These are phyloP conservation scores for Coniophora puteana DNA, from an alignment of 1,284 basidiomycete species.

Conservation along the genomic window DNA sequence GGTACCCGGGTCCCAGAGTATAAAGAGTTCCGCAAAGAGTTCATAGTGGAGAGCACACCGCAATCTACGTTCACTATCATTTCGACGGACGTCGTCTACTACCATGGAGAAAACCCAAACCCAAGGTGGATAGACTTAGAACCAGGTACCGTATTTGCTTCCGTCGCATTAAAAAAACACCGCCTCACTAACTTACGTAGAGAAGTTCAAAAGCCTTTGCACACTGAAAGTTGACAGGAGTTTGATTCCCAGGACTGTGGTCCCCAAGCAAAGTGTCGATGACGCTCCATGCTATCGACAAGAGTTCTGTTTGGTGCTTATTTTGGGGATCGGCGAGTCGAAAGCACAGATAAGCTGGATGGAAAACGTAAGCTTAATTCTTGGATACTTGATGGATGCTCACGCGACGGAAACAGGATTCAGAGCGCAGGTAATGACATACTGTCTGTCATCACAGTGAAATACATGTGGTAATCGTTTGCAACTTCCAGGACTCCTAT, in stretches of 20 bases:
- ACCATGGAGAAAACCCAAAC: conserved; percentile 32
- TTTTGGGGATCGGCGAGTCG: conserved; percentile 45
- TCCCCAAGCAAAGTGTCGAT: conserved; percentile 28
- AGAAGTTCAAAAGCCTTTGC: conserved; percentile 40
- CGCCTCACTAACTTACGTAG: conserved; percentile 23
- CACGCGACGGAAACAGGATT: too few relatives aligned
- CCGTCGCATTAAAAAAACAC: too few relatives aligned
- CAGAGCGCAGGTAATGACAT: too few relatives aligned
- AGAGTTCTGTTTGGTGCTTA: conserved; percentile 43
- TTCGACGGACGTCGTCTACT: conserved; percentile 34
- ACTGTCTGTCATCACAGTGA: too few relatives aligned
- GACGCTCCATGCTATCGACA: conserved; percentile 33
- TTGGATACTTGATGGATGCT: background rate
- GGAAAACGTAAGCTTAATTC: conserved; percentile 27
- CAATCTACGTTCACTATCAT: conserved; percentile 22
- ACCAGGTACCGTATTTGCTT: conserved; percentile 26
- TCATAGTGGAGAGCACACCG: conserved; percentile 30
- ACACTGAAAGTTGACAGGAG: conserved; percentile 38
- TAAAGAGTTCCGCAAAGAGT: conserved; percentile 39
- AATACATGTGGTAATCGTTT: too few relatives aligned
- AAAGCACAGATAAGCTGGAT: conserved; percentile 44
- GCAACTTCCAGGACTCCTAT: too few relatives aligned
- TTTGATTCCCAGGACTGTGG: conserved; percentile 33
- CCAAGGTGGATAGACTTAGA: conserved; percentile 45
- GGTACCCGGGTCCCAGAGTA: conserved; percentile 30